Percentiles rank a stretch among this genome's conserved stretches.
phyloP scores from a whole-genome alignment of 306 rosid species.

The Casuarina cunninghamiana region DNA sequence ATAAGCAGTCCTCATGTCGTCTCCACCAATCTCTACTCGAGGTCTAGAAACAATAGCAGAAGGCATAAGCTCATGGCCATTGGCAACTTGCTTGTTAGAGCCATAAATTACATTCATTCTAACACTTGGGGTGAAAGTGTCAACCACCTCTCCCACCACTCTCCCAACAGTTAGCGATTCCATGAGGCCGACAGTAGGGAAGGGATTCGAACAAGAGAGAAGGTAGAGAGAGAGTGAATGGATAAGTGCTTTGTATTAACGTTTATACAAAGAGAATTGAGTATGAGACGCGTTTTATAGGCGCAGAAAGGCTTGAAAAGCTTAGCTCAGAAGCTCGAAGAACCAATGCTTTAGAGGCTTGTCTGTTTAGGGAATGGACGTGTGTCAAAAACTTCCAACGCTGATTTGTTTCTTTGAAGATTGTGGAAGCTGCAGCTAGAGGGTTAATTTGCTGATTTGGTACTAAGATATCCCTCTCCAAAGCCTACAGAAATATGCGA shows the following conservation, averaged over 20 bases:
- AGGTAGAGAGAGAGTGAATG: not conserved
- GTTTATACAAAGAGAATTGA: constrained; percentile 24
- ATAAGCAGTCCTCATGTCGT: constrained; percentile 74
- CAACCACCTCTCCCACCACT: constrained; percentile 93
- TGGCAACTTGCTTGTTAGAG: constrained; percentile 57
- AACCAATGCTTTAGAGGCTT: constrained; percentile 31
- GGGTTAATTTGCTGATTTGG: constrained; percentile 24
- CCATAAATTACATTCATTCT: constrained; percentile 65
- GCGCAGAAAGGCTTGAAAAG: constrained; percentile 11
- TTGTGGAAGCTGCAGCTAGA: constrained; percentile 25
- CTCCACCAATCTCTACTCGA: constrained; percentile 77
- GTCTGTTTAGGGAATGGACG: constrained; percentile 39
- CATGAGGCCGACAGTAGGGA: constrained; percentile 47
- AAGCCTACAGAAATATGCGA: constrained; percentile 3
- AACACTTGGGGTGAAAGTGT: constrained; percentile 71
- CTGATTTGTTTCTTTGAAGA: constrained; percentile 21
- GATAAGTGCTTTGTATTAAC: constrained; percentile 15
- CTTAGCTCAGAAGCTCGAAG: constrained; percentile 34
- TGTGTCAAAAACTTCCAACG: constrained; percentile 15
- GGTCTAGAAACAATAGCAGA: constrained; percentile 54
- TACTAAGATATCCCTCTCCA: constrained; percentile 27
- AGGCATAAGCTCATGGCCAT: constrained; percentile 86
- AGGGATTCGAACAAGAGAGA: not conserved
- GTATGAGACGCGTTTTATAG: constrained; percentile 47
- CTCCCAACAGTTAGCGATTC: constrained; percentile 67